Percentiles rank a stretch among this genome's conserved stretches.
These are phyloP conservation scores for Boletus barrowsii DNA, from an alignment of 768 basidiomycete species.

Conservation along the genomic window DNA sequence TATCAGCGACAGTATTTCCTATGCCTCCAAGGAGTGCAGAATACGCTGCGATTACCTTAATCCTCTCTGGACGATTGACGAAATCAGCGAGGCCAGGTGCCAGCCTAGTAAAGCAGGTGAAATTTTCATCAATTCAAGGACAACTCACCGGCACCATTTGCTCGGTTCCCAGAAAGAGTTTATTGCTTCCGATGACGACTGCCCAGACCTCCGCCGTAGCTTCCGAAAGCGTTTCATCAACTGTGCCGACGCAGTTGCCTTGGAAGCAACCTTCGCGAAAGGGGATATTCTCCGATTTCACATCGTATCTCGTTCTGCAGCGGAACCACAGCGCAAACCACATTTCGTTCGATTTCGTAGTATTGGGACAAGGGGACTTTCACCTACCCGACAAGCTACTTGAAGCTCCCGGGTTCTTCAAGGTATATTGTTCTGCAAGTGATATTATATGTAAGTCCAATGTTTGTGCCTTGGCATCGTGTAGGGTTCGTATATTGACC, in stretches of 20 bases:
- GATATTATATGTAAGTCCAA: constrained; percentile 73
- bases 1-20: constrained; percentile 62
- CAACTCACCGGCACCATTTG: constrained; percentile 43
- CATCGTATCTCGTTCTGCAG: constrained; percentile 52
- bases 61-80: constrained; percentile 64
- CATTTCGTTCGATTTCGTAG: constrained; percentile 60
- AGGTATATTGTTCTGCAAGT: constrained; percentile 54
- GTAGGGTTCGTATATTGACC: neutral
- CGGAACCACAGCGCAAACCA: constrained; percentile 69
- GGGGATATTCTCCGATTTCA: constrained; percentile 48
- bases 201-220: constrained; percentile 31
- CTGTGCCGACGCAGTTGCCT: constrained; percentile 18
- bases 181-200: neutral
- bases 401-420: constrained; percentile 51
- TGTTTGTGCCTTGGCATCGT: constrained; percentile 36
- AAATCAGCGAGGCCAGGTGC: constrained; percentile 61
- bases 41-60: constrained; percentile 68
- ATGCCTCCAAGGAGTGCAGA: constrained; percentile 53
- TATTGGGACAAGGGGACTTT: constrained; percentile 52
- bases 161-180: constrained; percentile 62
- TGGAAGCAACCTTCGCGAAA: constrained; percentile 61
- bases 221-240: constrained; percentile 46
- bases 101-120: constrained; percentile 42
- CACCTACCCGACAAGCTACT: constrained; percentile 64
- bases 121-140: constrained; percentile 56